Percentiles rank a stretch among this genome's conserved stretches.
These are phyloP conservation scores for Cordyceps sp. DNA, from an alignment of 2,329 filamentous ascomycete species.

Conservation along the genomic window DNA sequence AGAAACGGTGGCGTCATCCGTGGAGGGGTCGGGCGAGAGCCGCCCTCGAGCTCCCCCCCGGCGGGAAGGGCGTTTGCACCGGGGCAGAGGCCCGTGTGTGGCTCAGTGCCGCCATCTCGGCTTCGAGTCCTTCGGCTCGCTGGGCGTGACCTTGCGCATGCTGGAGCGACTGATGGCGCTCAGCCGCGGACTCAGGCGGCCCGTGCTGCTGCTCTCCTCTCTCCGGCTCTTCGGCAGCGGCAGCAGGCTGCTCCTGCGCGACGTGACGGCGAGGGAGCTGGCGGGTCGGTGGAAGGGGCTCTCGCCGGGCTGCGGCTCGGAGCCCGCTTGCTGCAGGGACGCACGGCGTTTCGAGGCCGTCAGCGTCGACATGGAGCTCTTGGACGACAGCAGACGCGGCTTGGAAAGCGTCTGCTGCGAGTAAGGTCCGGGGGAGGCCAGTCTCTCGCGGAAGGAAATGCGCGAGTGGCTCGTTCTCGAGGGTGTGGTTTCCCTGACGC, in stretches of 20 bases:
- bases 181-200: slow-evolving; percentile 31
- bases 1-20: too few species aligned
- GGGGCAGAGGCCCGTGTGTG: too few species aligned
- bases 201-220: slow-evolving; percentile 18
- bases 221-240: slow-evolving; percentile 25
- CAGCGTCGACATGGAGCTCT: slow-evolving; percentile 26
- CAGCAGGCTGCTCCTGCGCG: slow-evolving; percentile 35
- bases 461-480: slow-evolving; percentile 30
- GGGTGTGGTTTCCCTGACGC: slow-evolving; percentile 26
- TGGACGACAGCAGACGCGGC: slow-evolving; percentile 21
- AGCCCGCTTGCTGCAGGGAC: slow-evolving; percentile 32
- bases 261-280: slow-evolving; percentile 35
- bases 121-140: slow-evolving; percentile 22
- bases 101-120: slow-evolving; percentile 30
- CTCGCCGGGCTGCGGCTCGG: slow-evolving; percentile 14
- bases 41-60: too few species aligned
- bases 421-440: slow-evolving; percentile 27
- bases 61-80: too few species aligned
- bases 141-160: slow-evolving; percentile 21
- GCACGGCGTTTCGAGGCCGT: slow-evolving; percentile 28
- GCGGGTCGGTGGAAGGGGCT: slow-evolving; percentile 26
- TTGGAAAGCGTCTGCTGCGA: slow-evolving; percentile 27
- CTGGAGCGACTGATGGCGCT: slow-evolving; percentile 26
- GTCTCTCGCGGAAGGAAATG: background rate
- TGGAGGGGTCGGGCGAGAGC: too few species aligned